Percentiles rank a stretch among this genome's conserved stretches.
These are phyloP conservation scores for Wickerhamiella allomyrinae DNA, from an alignment of 805 yeast genomes.

Conservation along the genomic window DNA sequence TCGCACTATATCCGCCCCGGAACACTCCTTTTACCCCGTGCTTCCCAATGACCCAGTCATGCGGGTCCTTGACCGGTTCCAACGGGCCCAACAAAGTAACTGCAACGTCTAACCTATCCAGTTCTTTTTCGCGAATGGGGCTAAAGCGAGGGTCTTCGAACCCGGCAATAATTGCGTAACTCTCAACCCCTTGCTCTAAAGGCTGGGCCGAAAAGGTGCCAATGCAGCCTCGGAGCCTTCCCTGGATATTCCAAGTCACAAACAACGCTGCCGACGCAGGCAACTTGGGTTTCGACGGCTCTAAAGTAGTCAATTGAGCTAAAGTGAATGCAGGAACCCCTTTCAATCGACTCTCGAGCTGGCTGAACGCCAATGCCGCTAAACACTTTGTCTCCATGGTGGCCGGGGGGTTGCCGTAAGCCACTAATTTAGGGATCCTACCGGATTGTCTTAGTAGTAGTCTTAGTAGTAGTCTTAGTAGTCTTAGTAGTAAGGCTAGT, in stretches of 20 bases:
- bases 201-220: conserved; percentile 62
- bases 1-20: conserved; percentile 41
- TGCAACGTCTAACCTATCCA: conserved; percentile 37
- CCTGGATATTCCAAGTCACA: conserved; percentile 60
- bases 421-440: no score
- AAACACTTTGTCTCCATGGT: background rate
- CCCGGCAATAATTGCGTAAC: conserved; percentile 57
- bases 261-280: conserved; percentile 37
- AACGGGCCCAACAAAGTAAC: conserved; percentile 56
- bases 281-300: background rate
- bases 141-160: conserved; percentile 64
- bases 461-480: no score
- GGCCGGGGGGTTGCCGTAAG: no score
- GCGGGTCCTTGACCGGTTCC: conserved; percentile 34
- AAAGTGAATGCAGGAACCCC: background rate
- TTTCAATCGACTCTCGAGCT: background rate
- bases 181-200: conserved; percentile 42
- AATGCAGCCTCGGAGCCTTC: conserved; percentile 68
- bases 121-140: conserved; percentile 45
- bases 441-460: no score
- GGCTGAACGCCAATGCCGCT: background rate
- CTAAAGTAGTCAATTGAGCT: background rate
- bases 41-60: conserved; percentile 67
- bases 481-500: no score
- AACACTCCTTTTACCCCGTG: conserved; percentile 67